Base-by-base conservation (phyloP, 306 rosid genomes). In the Spatholobus suberectus region DNA sequence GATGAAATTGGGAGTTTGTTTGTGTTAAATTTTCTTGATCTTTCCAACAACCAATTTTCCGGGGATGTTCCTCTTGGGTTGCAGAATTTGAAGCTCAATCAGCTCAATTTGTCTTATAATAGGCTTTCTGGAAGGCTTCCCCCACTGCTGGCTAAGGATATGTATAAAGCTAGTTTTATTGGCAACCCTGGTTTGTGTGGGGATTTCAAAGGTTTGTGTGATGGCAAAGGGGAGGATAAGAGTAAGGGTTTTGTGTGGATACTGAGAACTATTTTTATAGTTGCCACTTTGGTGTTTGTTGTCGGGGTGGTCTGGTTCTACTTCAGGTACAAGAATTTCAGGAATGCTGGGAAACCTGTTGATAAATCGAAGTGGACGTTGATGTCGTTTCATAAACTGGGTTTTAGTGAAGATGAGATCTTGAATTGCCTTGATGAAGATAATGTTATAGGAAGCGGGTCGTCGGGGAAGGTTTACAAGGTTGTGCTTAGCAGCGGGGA, bases 351-450 rank as follows among this genome's bases (percentile, higher is more conserved):
- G 43, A 76, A 88, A 54, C 81, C 91, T n/a, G 79, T 82, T n/a
- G 94, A 89, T 89, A 89, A 90, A 52, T 90, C 97, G 0, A 93
- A 87, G 84, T 96, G 97, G 98, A 96, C 94, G 0, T 41, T 96
- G 86, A 91, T 91, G 93, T 96, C 99, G n/a, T 96, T 96, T 79
- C 99, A 96, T 82, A 96, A 96, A 83, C 84, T 96, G 85, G 93
- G 94, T 70, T 96, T 96, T n/a, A 81, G 90, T 51, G 96, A 96
- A 82, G 86, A 91, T 41, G 98, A 96, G 92, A 91, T 96, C 34
- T 82, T 93, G 88, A 97, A 88, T 65, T 90, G 93, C 38, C 98
- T 95, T 0, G 99, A 92, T 63, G 98, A 95, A 76, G 97, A 93
- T 82, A 95, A 86, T 70, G 92, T 93, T 76, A 87, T 95, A 58